These are phyloP conservation scores for Tagetes patula DNA, from an alignment of 129 eudicot genomes.

Conservation along the genomic window DNA sequence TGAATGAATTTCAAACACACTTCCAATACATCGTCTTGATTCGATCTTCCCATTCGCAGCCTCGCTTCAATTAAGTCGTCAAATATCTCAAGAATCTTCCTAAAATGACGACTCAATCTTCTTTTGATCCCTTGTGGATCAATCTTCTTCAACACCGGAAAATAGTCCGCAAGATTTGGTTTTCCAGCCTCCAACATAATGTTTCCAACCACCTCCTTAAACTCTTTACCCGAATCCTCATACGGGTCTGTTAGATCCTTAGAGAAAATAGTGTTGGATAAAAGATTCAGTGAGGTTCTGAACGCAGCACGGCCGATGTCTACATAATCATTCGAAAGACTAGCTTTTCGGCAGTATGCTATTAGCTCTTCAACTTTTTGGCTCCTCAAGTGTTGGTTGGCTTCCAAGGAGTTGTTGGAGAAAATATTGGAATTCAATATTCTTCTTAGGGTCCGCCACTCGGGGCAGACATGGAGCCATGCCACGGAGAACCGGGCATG, in stretches of 20 bases:
- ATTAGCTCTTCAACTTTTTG: slow-evolving; percentile 34
- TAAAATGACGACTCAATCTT: slow-evolving; percentile 13
- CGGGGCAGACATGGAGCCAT: slow-evolving; percentile 29
- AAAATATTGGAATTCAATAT: slow-evolving; percentile 24
- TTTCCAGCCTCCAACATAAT: slow-evolving; percentile 33
- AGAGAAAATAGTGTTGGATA: slow-evolving; percentile 43
- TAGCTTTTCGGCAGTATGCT: slow-evolving; percentile 26
- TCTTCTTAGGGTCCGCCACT: slow-evolving; percentile 27
- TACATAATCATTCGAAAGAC: slow-evolving; percentile 22
- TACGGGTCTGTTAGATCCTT: slow-evolving; percentile 36
- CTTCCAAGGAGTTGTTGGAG: slow-evolving; percentile 27
- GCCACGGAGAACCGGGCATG: slow-evolving; percentile 38
- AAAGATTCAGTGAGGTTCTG: slow-evolving; percentile 33
- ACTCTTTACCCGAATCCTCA: slow-evolving; percentile 36
- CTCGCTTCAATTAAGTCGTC: slow-evolving; percentile 23
- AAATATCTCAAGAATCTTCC: slow-evolving; percentile 19
- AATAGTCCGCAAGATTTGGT: slow-evolving; percentile 35
- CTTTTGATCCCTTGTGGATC: slow-evolving; percentile 30
- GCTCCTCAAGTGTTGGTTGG: slow-evolving; percentile 28
- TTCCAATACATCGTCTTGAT: slow-evolving; percentile 20
- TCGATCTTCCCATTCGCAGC: not conserved
- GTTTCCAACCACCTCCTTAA: slow-evolving; percentile 24
- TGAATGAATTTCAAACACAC: slow-evolving; percentile 16
- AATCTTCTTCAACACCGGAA: slow-evolving; percentile 32
- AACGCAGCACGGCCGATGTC: slow-evolving; percentile 65